Conservation (phyloP, 2,329 filamentous ascomycete species). For the Aureobasidium subglaciale region DNA sequence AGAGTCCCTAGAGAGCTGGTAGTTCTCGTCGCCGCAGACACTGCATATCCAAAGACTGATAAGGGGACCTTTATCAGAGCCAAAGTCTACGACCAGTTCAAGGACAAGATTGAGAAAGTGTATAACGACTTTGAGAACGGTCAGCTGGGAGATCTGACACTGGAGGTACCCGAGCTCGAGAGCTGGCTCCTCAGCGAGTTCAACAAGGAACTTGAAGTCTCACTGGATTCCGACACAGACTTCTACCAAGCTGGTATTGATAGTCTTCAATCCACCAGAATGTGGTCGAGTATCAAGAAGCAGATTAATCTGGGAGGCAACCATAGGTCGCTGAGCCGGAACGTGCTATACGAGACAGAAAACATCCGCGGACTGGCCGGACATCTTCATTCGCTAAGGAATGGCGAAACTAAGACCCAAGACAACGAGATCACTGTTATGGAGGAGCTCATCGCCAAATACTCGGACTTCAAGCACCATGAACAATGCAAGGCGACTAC, state of each 20-base stretch:
- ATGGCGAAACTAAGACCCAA: conserved; percentile 27
- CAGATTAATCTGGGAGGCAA: conserved; percentile 43
- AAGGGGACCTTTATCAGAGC: conserved; percentile 52
- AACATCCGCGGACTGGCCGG: conserved; percentile 41
- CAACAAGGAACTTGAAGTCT: conserved; percentile 25
- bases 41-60: conserved; percentile 46
- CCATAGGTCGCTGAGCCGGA: conserved; percentile 40
- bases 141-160: conserved; percentile 17
- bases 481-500: conserved; percentile 16
- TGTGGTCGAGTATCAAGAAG: conserved; percentile 47
- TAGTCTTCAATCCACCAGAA: conserved; percentile 51
- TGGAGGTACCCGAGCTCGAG: conserved; percentile 29
- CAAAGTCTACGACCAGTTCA: conserved; percentile 44
- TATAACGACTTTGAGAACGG: conserved; percentile 31
- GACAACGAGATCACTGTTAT: conserved; percentile 39
- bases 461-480: conserved; percentile 32
- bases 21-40: conserved; percentile 39
- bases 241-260: conserved; percentile 55
- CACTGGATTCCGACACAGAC: conserved; percentile 35
- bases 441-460: conserved; percentile 39
- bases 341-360: conserved; percentile 53
- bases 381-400: conserved; percentile 39
- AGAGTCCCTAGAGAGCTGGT: conserved; percentile 49
- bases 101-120: conserved; percentile 39
- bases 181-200: conserved; percentile 26